Conservation (phyloP, 176 grass and related monocot genomes). For the Calamus simplicifolius region DNA sequence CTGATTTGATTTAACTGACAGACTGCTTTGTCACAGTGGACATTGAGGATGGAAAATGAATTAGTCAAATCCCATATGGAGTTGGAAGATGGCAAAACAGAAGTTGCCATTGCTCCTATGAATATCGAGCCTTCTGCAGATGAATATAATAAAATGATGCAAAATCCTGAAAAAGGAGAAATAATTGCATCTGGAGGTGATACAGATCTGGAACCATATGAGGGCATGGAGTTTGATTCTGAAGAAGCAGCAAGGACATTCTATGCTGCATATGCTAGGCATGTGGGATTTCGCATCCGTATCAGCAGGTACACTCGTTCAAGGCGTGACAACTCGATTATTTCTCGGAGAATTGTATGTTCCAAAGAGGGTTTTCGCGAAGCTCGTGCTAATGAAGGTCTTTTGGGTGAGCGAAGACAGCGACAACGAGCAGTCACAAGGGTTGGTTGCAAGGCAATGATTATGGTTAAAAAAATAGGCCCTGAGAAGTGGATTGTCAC, state of each 20-base stretch:
- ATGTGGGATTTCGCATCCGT: constrained; percentile 41
- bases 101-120: constrained; percentile 9
- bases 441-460: constrained; percentile 75
- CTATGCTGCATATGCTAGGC: constrained; percentile 44
- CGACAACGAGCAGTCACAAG: constrained; percentile 36
- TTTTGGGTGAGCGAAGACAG: constrained; percentile 34
- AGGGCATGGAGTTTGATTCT: constrained; percentile 62
- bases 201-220: constrained; percentile 40
- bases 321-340: constrained; percentile 59
- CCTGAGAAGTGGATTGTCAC: constrained; percentile 48
- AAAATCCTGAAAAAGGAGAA: constrained; percentile 17
- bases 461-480: constrained; percentile 44
- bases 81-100: constrained; percentile 21
- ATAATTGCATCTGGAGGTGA: constrained; percentile 37
- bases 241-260: constrained; percentile 63
- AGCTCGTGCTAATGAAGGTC: constrained; percentile 29
- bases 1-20: no score
- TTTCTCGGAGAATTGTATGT: constrained; percentile 63
- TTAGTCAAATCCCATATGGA: not conserved
- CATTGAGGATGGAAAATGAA: constrained; percentile 1
- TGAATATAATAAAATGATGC: not conserved
- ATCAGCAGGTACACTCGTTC: constrained; percentile 59
- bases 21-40: not conserved
- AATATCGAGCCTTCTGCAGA: constrained; percentile 18
- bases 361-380: constrained; percentile 66